These are phyloP conservation scores for Mortierella alpina DNA, from an alignment of 192 early-diverging fungal species.

Conservation along the genomic window DNA sequence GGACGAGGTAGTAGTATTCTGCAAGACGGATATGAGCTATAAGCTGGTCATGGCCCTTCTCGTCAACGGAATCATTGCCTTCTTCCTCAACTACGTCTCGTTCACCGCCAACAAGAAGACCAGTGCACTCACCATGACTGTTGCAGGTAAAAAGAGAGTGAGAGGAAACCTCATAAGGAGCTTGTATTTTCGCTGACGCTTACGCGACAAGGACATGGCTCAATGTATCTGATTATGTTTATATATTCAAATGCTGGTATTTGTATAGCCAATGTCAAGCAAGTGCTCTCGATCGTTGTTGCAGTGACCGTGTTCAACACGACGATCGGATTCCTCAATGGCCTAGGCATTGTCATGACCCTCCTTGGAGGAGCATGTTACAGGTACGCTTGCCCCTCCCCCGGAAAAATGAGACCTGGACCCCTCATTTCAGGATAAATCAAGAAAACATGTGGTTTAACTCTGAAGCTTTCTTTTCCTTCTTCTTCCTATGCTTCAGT, in stretches of 20 bases:
- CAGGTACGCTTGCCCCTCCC: conserved; percentile 44
- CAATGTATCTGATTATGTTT: too few species aligned
- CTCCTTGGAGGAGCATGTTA: conserved; percentile 69
- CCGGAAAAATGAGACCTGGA: neutral
- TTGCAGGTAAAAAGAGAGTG: conserved; percentile 59
- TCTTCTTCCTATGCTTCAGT: neutral
- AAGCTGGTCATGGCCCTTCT: conserved; percentile 65
- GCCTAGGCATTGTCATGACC: conserved; percentile 69
- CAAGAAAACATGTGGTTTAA: too few species aligned
- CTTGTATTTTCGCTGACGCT: neutral
- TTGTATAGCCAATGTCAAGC: conserved; percentile 74
- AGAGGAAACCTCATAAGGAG: neutral
- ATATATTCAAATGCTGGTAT: too few species aligned
- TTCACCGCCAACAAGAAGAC: conserved; percentile 91
- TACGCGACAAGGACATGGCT: too few species aligned
- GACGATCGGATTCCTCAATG: conserved; percentile 66
- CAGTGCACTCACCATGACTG: conserved; percentile 85
- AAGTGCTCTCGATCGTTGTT: conserved; percentile 74
- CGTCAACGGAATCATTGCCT: conserved; percentile 86
- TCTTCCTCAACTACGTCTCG: conserved; percentile 86
- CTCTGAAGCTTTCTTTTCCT: neutral
- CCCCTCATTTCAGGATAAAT: neutral
- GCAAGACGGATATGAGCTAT: conserved; percentile 55
- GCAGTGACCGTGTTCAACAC: conserved; percentile 71
- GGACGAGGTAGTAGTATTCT: conserved; percentile 52